A percentile compares a stretch with the other conserved stretches of the same genome.
These are phyloP conservation scores for Aspergillus japonicus DNA, from an alignment of 2,329 filamentous ascomycete species.

Conservation along the genomic window DNA sequence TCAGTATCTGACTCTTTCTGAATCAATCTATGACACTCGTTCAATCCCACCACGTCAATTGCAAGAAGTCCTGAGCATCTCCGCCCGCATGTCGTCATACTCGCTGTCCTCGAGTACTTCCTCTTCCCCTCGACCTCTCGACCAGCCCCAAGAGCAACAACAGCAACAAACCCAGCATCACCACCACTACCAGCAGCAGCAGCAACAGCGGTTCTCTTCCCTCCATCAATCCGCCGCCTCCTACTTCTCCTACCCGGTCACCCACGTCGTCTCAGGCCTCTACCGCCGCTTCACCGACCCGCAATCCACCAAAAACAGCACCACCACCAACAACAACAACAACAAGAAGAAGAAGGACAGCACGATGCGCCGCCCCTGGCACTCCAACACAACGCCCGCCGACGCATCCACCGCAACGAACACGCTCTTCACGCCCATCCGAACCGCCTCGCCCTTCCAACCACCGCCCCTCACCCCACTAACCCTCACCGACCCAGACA, in stretches of 20 bases:
- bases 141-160: neutral
- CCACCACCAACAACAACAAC: slow-evolving; percentile 23
- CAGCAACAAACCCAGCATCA: slow-evolving; percentile 6
- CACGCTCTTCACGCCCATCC: slow-evolving; percentile 46
- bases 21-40: neutral
- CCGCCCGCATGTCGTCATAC: slow-evolving; percentile 3
- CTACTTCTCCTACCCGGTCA: slow-evolving; percentile 53
- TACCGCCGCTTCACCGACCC: slow-evolving; percentile 63
- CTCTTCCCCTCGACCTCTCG: neutral
- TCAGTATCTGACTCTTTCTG: neutral
- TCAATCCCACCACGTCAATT: neutral
- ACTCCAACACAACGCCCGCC: slow-evolving; percentile 13
- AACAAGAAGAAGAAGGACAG: too few species aligned
- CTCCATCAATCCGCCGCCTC: slow-evolving; percentile 40
- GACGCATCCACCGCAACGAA: slow-evolving; percentile 20
- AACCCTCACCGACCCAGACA: slow-evolving; percentile 49
- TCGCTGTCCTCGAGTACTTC: slow-evolving; percentile 1
- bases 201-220: slow-evolving; percentile 18
- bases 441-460: slow-evolving; percentile 75
- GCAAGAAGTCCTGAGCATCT: neutral
- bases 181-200: slow-evolving; percentile 9
- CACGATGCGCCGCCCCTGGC: neutral
- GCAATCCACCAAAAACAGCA: slow-evolving; percentile 19
- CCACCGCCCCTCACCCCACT: slow-evolving; percentile 86
- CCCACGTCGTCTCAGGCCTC: slow-evolving; percentile 59